phyloP scores from a whole-genome alignment of 176 grass and related monocot species.

The Carex pumila region DNA sequence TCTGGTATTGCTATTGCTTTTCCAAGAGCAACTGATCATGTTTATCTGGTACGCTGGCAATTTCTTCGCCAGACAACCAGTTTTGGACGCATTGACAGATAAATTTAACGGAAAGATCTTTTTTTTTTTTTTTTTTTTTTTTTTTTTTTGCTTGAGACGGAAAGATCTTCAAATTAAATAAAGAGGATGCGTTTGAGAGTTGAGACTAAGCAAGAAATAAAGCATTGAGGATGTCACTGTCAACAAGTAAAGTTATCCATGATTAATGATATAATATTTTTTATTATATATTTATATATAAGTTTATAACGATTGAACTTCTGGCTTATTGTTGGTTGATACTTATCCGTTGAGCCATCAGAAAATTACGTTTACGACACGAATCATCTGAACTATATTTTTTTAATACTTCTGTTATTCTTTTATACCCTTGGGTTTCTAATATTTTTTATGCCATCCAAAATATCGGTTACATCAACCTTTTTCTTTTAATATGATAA shows the following conservation, averaged over 20 bases:
- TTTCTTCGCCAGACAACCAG: neutral
- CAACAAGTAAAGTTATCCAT: neutral
- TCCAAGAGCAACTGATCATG: neutral
- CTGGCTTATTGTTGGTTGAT: neutral
- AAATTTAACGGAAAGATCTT: neutral
- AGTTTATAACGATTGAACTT: neutral
- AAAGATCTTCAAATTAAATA: neutral
- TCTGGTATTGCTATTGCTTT: neutral
- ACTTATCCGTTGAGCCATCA: constrained; percentile 21
- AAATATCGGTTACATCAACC: neutral
- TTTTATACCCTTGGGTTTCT: neutral
- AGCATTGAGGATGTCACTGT: neutral
- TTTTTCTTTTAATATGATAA: neutral
- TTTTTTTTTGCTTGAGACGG: no score
- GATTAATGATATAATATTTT: neutral
- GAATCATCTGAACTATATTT: constrained; percentile 11
- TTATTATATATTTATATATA: neutral
- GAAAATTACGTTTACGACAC: constrained; percentile 30
- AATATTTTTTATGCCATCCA: neutral
- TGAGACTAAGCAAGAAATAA: neutral
- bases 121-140: no score
- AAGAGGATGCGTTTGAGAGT: neutral
- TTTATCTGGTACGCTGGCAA: neutral
- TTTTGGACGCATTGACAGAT: neutral
- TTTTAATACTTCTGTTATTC: neutral